Percentiles rank a stretch among this genome's conserved stretches.
Evolutionary conservation across 495 filamentous ascomycete genomes (phyloP).

Genomic region (Aspergillus incahuasiensis): DNA sequence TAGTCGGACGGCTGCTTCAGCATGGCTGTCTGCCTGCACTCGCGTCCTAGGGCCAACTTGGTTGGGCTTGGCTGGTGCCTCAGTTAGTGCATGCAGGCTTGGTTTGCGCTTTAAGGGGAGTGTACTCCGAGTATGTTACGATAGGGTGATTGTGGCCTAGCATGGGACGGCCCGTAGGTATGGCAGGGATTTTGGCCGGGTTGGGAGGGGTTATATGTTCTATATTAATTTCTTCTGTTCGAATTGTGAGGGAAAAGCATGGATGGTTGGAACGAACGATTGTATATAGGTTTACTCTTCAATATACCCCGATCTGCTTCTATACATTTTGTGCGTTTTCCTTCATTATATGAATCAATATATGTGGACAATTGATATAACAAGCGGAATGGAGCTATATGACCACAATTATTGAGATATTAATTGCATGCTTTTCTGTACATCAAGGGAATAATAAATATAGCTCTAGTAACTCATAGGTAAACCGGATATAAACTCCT

Average conservation of each 20-base stretch:
- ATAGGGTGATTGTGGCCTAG: neutral
- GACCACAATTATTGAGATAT: neutral
- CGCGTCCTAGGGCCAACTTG: too few species aligned
- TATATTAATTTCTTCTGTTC: neutral
- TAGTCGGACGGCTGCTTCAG: too few species aligned
- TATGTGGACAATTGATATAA: too few species aligned
- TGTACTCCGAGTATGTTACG: neutral
- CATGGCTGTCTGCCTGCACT: too few species aligned
- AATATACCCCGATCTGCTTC: neutral
- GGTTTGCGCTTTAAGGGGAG: too few species aligned
- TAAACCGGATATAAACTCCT: neutral
- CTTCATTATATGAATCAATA: too few species aligned
- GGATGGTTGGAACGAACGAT: neutral
- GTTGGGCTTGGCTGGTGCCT: too few species aligned
- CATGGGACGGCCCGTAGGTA: neutral
- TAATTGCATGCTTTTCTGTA: conserved; percentile 1
- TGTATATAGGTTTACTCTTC: neutral
- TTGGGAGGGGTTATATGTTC: neutral
- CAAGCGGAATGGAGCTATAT: too few species aligned
- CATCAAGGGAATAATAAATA: conserved; percentile 2
- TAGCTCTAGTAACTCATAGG: neutral
- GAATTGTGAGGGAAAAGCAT: too few species aligned
- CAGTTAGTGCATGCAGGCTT: too few species aligned
- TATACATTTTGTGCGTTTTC: neutral
- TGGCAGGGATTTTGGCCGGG: neutral